Conservation (phyloP, 108 stramenopile genomes). For the Cyclotella baltica region DNA sequence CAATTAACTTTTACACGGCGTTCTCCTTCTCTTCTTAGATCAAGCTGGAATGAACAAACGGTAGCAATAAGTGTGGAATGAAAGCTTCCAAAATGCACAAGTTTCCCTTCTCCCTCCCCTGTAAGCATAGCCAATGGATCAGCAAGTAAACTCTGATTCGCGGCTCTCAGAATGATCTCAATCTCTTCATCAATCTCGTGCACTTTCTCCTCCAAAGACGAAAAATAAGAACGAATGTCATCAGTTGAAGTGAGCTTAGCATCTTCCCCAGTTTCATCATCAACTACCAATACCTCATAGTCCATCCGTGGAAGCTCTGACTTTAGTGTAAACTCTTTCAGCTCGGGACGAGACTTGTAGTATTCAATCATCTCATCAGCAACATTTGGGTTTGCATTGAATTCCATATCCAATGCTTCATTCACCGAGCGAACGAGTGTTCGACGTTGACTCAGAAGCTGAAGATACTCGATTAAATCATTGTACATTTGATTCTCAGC, state of each 20-base stretch:
- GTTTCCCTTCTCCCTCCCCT: slow-evolving; percentile 67
- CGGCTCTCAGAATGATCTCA: slow-evolving; percentile 59
- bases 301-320: slow-evolving; percentile 86
- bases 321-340: slow-evolving; percentile 80
- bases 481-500: slow-evolving; percentile 42
- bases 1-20: slow-evolving; percentile 49
- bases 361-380: slow-evolving; percentile 76
- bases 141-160: slow-evolving; percentile 86
- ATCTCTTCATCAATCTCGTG: slow-evolving; percentile 39
- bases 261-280: slow-evolving; percentile 41
- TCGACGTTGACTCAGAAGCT: slow-evolving; percentile 30
- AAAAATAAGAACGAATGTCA: slow-evolving; percentile 49
- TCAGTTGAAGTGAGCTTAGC: slow-evolving; percentile 52
- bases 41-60: slow-evolving; percentile 50
- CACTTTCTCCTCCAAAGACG: slow-evolving; percentile 19
- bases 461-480: slow-evolving; percentile 42
- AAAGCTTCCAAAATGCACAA: slow-evolving; percentile 58
- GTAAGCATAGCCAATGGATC: slow-evolving; percentile 80
- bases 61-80: slow-evolving; percentile 53
- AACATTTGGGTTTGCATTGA: slow-evolving; percentile 75
- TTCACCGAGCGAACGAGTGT: slow-evolving; percentile 63
- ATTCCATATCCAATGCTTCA: slow-evolving; percentile 71
- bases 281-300: slow-evolving; percentile 66
- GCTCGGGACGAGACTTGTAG: slow-evolving; percentile 66
- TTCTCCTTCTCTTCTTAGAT: slow-evolving; percentile 51